Base-by-base conservation (phyloP, 345 rosid species). In the Salix viminalis region DNA sequence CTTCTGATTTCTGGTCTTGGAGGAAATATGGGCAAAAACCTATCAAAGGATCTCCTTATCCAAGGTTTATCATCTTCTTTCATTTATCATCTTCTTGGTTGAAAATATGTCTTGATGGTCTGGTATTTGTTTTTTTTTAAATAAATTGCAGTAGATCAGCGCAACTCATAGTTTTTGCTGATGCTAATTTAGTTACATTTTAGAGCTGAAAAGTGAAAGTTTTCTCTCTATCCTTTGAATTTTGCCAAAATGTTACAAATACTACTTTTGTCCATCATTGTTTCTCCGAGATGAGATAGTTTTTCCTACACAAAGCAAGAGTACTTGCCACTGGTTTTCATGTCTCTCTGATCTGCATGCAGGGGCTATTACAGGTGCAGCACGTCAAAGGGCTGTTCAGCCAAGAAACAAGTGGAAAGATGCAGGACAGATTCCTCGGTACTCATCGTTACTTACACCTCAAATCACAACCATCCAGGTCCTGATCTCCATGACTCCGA, bases 1-100 rank as follows among this genome's bases (percentile, higher is more conserved):
- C 94, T 82, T 87, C 85, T 83, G 94, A 90, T 87, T 82, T 79
- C 65, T 90, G 94, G 94, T 90, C 91, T 23, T 90, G 94, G 94
- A 90, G 94, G 73, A 90, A 90, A 76, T 90, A 90, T 76, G 94
- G 94, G 32, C 91, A 90, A 66, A 90, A 90, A 61, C 91, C 94
- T 28, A 90, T 90, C 36, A 90, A 90, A 79, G 94, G 94, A 44
- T 90, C 91, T 69, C 94, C 94, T 79, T 76, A 83, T 82, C 94
- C 91, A 37, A 88, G 94, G 94, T 88, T 26, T 18, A 6, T 26
- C 4, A 23, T 30, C 32, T 30, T 30, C 32, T 30, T 30, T 26
- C 4, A 23, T 88, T 26, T 18, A 6, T 26, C 4, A 23, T 30
- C 32, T 30, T 30, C 32, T 30, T 30, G 32, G 32, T 30, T 30